phyloP scores from a whole-genome alignment of 495 filamentous ascomycete genomes.

The Evernia prunastri region DNA sequence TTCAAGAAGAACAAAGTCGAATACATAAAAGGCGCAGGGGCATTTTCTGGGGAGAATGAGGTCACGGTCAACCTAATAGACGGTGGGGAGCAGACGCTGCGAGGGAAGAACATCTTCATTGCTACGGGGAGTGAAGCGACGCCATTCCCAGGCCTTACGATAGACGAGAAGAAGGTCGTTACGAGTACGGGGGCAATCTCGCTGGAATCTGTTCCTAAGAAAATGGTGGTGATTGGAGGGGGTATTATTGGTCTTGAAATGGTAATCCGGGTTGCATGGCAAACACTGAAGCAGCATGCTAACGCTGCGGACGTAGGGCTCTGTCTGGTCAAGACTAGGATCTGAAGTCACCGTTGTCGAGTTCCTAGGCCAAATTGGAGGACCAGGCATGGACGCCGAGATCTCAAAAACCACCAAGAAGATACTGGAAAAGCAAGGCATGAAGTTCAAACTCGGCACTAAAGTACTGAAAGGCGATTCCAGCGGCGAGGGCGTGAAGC shows the following conservation, averaged over 20 bases:
- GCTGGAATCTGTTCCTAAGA: constrained; percentile 85
- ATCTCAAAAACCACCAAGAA: constrained; percentile 89
- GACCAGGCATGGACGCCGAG: constrained; percentile 94
- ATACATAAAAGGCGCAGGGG: constrained; percentile 86
- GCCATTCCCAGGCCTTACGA: constrained; percentile 89
- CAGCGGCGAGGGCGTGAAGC: constrained; percentile 63
- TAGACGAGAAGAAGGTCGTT: constrained; percentile 95
- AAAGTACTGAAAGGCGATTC: constrained; percentile 87
- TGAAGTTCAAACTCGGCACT: constrained; percentile 96
- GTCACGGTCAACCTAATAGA: constrained; percentile 83
- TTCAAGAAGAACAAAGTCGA: constrained; percentile 99
- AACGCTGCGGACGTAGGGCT: constrained; percentile 49
- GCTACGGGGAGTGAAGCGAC: constrained; percentile 91
- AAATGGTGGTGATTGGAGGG: constrained; percentile 95
- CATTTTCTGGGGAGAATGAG: constrained; percentile 84
- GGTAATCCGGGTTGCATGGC: constrained; percentile 39
- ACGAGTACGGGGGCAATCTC: constrained; percentile 93
- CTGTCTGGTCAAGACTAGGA: constrained; percentile 91
- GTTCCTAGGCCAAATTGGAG: constrained; percentile 92
- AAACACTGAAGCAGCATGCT: constrained; percentile 20
- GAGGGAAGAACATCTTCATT: constrained; percentile 95
- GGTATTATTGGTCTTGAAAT: constrained; percentile 99
- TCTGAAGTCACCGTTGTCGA: constrained; percentile 95
- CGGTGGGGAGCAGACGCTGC: constrained; percentile 77
- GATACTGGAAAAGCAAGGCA: constrained; percentile 90